Evolutionary conservation across 2,329 filamentous ascomycete species (phyloP), one percentile per base, ranked within the genome.

Genomic region (Paradendryphiella salina): DNA sequence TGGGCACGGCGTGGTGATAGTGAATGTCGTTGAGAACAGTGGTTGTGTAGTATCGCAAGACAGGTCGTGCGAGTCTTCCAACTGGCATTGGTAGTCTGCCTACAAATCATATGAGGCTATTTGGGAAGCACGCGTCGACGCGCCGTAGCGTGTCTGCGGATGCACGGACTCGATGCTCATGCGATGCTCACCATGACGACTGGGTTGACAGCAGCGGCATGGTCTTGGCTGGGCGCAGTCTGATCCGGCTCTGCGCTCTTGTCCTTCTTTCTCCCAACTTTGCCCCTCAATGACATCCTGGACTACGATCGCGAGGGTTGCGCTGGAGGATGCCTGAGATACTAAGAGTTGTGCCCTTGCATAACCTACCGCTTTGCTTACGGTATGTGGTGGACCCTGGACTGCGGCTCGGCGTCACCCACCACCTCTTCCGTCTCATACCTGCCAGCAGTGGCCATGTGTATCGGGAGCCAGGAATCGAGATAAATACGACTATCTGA

Each of bases 101-200:
- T 14, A 37, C 10, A 6, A 21, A 21, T 20, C n/a, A 15, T 42
- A 42, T 46, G 47, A 39, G 23, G 43, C 35, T 20, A 31, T 10
- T 33, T 35, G 32, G 38, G 34, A 39, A 41, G 20, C 34, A 61
- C 58, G 56, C 53, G 57, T 46, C 41, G 52, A 60, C 58, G 58
- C 50, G 58, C 47, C 53, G 44, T 29, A 46, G 50, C 54, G 54
- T 54, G 60, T 53, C 39, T 23, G 39, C 42, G 49, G 50, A 18
- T n/a, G 51, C 50, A 50, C 39, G 35, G 50, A 26, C 45, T 17
- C 14, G 4, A 18, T 21, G n/a, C 6, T 40, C 37, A 38, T 40
- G 29, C 18, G 17, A 31, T 37, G 44, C 37, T 52, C 37, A 48
- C 39, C 15, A 52, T 52, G 49, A 52, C 44, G 49, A 48, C 43